Base-by-base conservation (phyloP, 1,139 yeast species). In the Entelexis sorbosivorans region DNA sequence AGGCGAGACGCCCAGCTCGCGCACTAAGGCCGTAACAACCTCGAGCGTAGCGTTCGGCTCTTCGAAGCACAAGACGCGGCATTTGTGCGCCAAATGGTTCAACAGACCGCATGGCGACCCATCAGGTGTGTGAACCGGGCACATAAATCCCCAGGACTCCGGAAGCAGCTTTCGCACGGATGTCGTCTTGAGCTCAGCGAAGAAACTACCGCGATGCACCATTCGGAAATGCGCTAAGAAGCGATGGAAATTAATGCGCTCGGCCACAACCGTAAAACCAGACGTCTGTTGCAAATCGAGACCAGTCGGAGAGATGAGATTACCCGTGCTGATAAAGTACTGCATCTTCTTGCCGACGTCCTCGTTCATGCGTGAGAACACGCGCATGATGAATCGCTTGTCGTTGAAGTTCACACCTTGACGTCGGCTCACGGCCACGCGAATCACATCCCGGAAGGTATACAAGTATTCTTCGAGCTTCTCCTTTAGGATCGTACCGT, bases 141-240 rank as follows among this genome's bases (percentile, higher is more conserved):
- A 93, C 61, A 93, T 71, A 75, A 91, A 93, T 6, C 97, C 97
- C 99, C 99, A 91, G 1, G 96, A 85, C 69, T 91, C 99, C 0
- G 99, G 99, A 54, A 91, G 75, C 63, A 91, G 74, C 68, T 91
- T 91, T 73, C 99, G 81, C 49, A 91, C 99, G 0, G 98, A 84
- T 28, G 98, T 93, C 38, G 98, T 91, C 67, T 93, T 91, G 70
- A 91, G 77, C 69, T 91, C 96, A 43, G 99, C 97, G 68, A 91
- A 91, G 81, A 91, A 91, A 59, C 97, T 87, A 69, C 99, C 99
- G 79, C 99, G 83, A 70, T 91, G 99, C 48, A 91, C 98, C 98
- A 91, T 91, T 72, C 99, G 75, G 76, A 91, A 91, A 74, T 91
- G 99, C 20, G 97, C 80, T 59, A 91, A 82, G 72, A 91, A 91